Conservation (phyloP, 2,329 filamentous ascomycete species). For the Beauveria asiatica region DNA sequence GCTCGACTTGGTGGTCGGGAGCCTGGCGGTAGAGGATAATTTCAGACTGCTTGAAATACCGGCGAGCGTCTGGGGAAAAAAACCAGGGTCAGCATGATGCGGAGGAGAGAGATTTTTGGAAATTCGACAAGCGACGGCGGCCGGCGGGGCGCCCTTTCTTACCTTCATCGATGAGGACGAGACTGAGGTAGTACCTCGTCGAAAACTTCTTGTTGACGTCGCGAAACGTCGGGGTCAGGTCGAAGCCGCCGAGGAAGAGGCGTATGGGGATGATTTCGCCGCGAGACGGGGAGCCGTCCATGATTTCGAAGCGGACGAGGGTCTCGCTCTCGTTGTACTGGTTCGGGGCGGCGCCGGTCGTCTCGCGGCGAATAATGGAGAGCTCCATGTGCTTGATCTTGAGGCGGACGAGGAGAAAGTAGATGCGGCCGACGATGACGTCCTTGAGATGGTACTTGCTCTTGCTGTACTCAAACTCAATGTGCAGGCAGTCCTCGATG, state of each 20-base stretch:
- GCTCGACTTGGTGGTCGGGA: constrained; percentile 39
- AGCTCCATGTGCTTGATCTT: constrained; percentile 99
- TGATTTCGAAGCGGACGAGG: constrained; percentile 96
- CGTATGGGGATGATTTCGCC: constrained; percentile 93
- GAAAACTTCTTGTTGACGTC: constrained; percentile 99
- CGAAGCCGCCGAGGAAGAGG: constrained; percentile 93
- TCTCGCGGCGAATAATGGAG: constrained; percentile 93
- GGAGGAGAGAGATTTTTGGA: background rate
- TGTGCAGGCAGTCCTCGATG: constrained; percentile 97
- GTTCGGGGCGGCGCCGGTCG: constrained; percentile 90
- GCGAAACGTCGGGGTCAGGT: constrained; percentile 94
- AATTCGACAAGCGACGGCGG: background rate
- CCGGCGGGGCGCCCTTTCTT: constrained; percentile 19
- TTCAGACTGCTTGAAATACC: constrained; percentile 99
- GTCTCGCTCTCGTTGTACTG: constrained; percentile 99
- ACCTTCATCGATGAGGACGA: constrained; percentile 95
- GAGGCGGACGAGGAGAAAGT: constrained; percentile 90
- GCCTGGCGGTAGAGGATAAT: constrained; percentile 91
- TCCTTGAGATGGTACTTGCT: constrained; percentile 99
- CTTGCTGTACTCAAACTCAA: constrained; percentile 99
- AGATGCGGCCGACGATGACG: constrained; percentile 96
- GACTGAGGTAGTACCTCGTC: constrained; percentile 90
- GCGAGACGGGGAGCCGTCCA: constrained; percentile 97
- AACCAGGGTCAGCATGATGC: background rate
- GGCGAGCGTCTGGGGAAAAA: constrained; percentile 74